Conservation (phyloP, 2,329 filamentous ascomycete genomes). For the Colletotrichum lindemuthianum region DNA sequence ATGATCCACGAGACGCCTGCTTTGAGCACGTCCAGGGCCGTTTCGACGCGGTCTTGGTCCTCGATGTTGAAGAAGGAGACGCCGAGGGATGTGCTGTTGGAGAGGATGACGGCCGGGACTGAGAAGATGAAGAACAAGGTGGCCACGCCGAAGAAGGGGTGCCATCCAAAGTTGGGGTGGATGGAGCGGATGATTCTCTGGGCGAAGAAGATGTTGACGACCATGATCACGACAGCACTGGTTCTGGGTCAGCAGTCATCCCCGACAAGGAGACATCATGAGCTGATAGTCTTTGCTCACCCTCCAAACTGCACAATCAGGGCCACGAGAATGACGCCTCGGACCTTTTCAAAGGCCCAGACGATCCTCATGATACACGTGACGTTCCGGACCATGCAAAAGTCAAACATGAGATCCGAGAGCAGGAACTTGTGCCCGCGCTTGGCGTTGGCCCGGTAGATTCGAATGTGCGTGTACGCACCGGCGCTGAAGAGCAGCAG, state of each 20-base stretch:
- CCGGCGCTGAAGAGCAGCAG: slow-evolving; percentile 41
- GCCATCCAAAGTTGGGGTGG: slow-evolving; percentile 50
- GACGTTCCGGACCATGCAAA: slow-evolving; percentile 48
- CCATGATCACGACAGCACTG: slow-evolving; percentile 48
- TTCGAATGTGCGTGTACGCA: slow-evolving; percentile 40
- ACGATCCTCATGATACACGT: slow-evolving; percentile 49
- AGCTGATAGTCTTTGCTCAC: slow-evolving; percentile 29
- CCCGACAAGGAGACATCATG: too few relatives aligned
- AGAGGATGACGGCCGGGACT: slow-evolving; percentile 42
- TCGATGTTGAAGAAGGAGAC: slow-evolving; percentile 41
- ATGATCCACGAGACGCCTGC: slow-evolving; percentile 39
- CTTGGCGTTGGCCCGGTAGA: slow-evolving; percentile 43
- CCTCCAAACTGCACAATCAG: slow-evolving; percentile 50
- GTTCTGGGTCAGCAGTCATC: slow-evolving; percentile 50
- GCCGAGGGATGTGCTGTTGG: slow-evolving; percentile 45
- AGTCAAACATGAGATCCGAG: slow-evolving; percentile 50
- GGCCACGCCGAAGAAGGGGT: slow-evolving; percentile 39
- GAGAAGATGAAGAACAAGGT: slow-evolving; percentile 42
- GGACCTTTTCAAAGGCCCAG: slow-evolving; percentile 44
- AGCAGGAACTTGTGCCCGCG: slow-evolving; percentile 51
- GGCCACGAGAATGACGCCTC: slow-evolving; percentile 46
- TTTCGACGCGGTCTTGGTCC: slow-evolving; percentile 33
- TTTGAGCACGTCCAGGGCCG: slow-evolving; percentile 36
- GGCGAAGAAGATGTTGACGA: slow-evolving; percentile 51
- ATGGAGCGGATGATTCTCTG: slow-evolving; percentile 51